Evolutionary conservation across 495 filamentous ascomycete species (phyloP).

Genomic region (Penicillium antarcticum): DNA sequence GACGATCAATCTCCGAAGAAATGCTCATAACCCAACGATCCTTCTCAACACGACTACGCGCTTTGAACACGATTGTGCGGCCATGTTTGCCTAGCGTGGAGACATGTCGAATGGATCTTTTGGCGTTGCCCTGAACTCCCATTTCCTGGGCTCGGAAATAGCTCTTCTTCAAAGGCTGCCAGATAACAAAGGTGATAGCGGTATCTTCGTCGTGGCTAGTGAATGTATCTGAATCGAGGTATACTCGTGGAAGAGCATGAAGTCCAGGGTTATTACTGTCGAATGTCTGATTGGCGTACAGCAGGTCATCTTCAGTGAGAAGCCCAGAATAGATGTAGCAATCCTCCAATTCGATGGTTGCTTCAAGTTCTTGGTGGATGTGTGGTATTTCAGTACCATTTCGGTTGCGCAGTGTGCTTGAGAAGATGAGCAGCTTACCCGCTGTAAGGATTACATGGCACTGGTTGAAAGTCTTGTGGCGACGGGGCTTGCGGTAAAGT

Average conservation of each 20-base stretch:
- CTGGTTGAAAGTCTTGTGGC: constrained; percentile 59
- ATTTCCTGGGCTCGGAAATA: constrained; percentile 54
- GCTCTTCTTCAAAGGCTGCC: constrained; percentile 60
- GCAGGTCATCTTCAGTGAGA: constrained; percentile 61
- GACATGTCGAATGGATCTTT: constrained; percentile 46
- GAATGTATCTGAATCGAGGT: constrained; percentile 59
- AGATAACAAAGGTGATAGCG: constrained; percentile 70
- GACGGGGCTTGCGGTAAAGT: constrained; percentile 65
- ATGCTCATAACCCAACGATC: constrained; percentile 76
- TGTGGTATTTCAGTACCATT: constrained; percentile 58
- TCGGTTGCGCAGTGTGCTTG: constrained; percentile 52
- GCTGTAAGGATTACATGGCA: constrained; percentile 61
- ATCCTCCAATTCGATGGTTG: constrained; percentile 58
- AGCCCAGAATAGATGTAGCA: constrained; percentile 74
- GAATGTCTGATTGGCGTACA: constrained; percentile 68
- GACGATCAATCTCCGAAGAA: constrained; percentile 67
- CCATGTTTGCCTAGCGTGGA: constrained; percentile 59
- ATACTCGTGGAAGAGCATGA: constrained; percentile 61
- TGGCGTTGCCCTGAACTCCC: constrained; percentile 40
- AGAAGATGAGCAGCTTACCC: constrained; percentile 64
- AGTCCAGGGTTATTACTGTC: constrained; percentile 65
- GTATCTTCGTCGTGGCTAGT: constrained; percentile 68
- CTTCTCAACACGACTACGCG: constrained; percentile 66
- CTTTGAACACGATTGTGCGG: constrained; percentile 67
- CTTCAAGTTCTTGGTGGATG: constrained; percentile 60